Conservation (phyloP, 2,329 filamentous ascomycete species). For the Aureobasidium uvarum region DNA sequence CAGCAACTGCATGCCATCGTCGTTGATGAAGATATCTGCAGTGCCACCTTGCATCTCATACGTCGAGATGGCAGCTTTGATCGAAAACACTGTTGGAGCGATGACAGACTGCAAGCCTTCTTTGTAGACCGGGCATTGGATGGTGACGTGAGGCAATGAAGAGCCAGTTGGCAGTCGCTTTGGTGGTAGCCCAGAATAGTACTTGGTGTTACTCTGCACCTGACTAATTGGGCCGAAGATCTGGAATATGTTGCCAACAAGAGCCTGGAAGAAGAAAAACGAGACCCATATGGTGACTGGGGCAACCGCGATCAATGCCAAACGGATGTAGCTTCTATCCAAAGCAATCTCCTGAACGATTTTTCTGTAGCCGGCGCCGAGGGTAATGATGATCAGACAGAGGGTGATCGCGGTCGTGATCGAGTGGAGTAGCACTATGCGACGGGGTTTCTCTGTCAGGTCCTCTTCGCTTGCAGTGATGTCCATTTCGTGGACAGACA, state of each 20-base stretch:
- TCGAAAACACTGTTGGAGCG: too few relatives aligned
- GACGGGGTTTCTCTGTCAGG: constrained; percentile 44
- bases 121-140: constrained; percentile 46
- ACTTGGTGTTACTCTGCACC: constrained; percentile 47
- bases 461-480: constrained; percentile 42
- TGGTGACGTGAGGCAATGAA: constrained; percentile 55
- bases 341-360: constrained; percentile 57
- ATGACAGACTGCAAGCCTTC: constrained; percentile 43
- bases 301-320: constrained; percentile 56
- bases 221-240: constrained; percentile 48
- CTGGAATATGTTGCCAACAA: constrained; percentile 45
- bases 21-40: too few relatives aligned
- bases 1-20: too few relatives aligned
- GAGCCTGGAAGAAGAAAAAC: constrained; percentile 52
- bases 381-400: constrained; percentile 51
- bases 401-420: constrained; percentile 55
- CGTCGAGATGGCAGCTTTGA: too few relatives aligned
- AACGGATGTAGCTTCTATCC: constrained; percentile 54
- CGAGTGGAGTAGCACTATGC: constrained; percentile 55
- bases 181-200: constrained; percentile 45
- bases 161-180: constrained; percentile 41
- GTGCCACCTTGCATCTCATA: too few relatives aligned
- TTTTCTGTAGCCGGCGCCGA: constrained; percentile 58
- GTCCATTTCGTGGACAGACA: constrained; percentile 37
- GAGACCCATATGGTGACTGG: constrained; percentile 58